phyloP scores from a whole-genome alignment of 2,329 filamentous ascomycete genomes.

The Tolypocladium tropicale region DNA sequence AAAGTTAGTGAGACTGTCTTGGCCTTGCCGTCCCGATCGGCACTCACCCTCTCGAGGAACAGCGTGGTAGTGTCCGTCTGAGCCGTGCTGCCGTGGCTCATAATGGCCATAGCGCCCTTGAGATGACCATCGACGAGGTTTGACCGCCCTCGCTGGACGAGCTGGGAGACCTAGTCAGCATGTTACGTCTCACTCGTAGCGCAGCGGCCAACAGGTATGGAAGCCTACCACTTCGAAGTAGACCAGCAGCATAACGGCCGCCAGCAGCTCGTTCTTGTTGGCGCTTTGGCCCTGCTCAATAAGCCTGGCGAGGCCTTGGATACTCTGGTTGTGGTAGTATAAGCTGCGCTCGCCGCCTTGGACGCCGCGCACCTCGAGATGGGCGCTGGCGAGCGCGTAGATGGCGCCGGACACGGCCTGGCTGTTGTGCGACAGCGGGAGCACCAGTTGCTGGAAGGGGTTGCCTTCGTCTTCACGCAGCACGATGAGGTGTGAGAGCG shows the following conservation, averaged over 20 bases:
- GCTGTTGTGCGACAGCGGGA: slow-evolving; percentile 47
- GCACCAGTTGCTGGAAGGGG: slow-evolving; percentile 50
- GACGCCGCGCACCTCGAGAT: slow-evolving; percentile 58
- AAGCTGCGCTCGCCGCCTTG: slow-evolving; percentile 44
- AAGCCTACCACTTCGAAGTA: slow-evolving; percentile 53
- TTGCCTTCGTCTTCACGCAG: slow-evolving; percentile 53
- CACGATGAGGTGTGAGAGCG: slow-evolving; percentile 54
- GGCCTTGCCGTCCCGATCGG: background rate
- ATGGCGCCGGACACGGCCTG: slow-evolving; percentile 68
- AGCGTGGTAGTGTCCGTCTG: slow-evolving; percentile 39
- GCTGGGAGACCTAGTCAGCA: slow-evolving; percentile 25
- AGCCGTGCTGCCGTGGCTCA: slow-evolving; percentile 33
- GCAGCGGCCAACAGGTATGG: background rate
- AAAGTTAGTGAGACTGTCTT: background rate
- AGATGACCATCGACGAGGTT: slow-evolving; percentile 52
- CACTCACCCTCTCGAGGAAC: slow-evolving; percentile 47
- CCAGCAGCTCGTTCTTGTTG: slow-evolving; percentile 47
- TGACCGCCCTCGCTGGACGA: slow-evolving; percentile 48
- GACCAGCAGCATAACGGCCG: slow-evolving; percentile 50
- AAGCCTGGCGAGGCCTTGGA: slow-evolving; percentile 45
- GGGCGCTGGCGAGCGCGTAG: slow-evolving; percentile 73
- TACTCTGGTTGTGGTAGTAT: slow-evolving; percentile 48
- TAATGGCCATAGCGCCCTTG: slow-evolving; percentile 51
- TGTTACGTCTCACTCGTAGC: background rate
- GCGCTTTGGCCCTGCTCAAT: slow-evolving; percentile 41